Conservation (phyloP, 495 filamentous ascomycete species). For the Penicillium pancosmium region DNA sequence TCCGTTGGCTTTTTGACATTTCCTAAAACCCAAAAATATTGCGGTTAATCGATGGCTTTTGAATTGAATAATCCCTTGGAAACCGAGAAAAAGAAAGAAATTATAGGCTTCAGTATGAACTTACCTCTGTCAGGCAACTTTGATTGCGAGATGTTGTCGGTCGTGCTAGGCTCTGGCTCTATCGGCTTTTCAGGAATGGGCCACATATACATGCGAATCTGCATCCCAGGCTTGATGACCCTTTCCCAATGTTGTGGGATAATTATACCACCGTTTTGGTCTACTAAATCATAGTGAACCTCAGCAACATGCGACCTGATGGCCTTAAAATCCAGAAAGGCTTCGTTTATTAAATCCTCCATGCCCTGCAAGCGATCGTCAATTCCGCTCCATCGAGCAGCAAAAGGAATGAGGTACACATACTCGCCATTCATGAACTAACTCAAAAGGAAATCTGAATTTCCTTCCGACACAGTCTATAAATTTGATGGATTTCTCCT, state of each 20-base stretch:
- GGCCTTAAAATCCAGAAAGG: slow-evolving; percentile 80
- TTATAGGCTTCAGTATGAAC: too few relatives aligned
- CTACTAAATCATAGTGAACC: slow-evolving; percentile 83
- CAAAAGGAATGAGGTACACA: slow-evolving; percentile 17
- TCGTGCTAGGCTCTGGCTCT: slow-evolving; percentile 27
- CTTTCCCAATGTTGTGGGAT: slow-evolving; percentile 86
- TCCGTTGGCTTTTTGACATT: too few relatives aligned
- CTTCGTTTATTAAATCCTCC: slow-evolving; percentile 87
- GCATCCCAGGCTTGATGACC: slow-evolving; percentile 83
- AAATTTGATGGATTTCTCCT: slow-evolving; percentile 67
- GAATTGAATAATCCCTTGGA: too few relatives aligned
- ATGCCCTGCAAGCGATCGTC: slow-evolving; percentile 59
- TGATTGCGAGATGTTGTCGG: too few relatives aligned
- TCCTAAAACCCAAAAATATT: too few relatives aligned
- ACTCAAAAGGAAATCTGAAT: slow-evolving; percentile 80
- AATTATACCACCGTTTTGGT: slow-evolving; percentile 84
- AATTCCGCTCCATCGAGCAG: not conserved
- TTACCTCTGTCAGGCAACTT: too few relatives aligned
- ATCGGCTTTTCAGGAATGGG: slow-evolving; percentile 70
- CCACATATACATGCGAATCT: slow-evolving; percentile 97
- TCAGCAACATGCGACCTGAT: slow-evolving; percentile 81
- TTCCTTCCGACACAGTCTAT: slow-evolving; percentile 88
- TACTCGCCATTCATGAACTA: slow-evolving; percentile 82
- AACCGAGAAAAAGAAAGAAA: too few relatives aligned
- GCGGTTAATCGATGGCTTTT: too few relatives aligned